These are phyloP conservation scores for Nigrospora osmanthi DNA, from an alignment of 2,329 filamentous ascomycete genomes.

Conservation along the genomic window DNA sequence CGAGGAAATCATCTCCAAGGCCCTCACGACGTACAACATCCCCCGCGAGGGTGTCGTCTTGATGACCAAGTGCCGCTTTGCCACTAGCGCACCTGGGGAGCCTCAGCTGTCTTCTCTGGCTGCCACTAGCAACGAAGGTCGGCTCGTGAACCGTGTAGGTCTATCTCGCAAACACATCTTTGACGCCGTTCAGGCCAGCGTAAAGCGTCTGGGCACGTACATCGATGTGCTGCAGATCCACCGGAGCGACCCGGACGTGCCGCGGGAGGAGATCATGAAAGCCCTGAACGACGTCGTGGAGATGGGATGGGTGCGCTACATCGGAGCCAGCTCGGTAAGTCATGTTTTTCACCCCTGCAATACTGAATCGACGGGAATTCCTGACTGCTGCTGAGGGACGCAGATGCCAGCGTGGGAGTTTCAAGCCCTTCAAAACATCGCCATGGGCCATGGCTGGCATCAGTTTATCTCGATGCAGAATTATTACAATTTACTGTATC, in stretches of 20 bases:
- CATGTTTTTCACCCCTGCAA: too few species aligned
- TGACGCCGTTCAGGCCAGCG: conserved; percentile 52
- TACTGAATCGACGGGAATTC: too few species aligned
- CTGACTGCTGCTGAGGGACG: too few species aligned
- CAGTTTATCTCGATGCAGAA: conserved; percentile 53
- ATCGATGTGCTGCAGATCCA: conserved; percentile 56
- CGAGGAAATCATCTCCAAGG: conserved; percentile 58
- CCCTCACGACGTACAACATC: conserved; percentile 55
- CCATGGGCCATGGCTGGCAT: conserved; percentile 45
- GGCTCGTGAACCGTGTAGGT: conserved; percentile 36
- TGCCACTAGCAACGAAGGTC: conserved; percentile 27
- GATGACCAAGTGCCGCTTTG: conserved; percentile 38
- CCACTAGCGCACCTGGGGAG: conserved; percentile 3
- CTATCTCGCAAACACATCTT: conserved; percentile 58
- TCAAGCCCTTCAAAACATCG: conserved; percentile 39
- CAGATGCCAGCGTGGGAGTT: conserved; percentile 40
- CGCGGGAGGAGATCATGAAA: conserved; percentile 52
- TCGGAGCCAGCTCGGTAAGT: conserved; percentile 23
- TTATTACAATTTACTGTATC: conserved; percentile 43
- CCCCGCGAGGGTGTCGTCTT: conserved; percentile 58
- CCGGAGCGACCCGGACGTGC: conserved; percentile 43
- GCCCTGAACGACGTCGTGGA: conserved; percentile 50
- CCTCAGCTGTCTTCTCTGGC: conserved; percentile 1
- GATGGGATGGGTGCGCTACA: conserved; percentile 45
- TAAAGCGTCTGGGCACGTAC: conserved; percentile 47